Evolutionary conservation across 495 filamentous ascomycete species (phyloP), one percentile per base, ranked within the genome.

Genomic region (Acidiella bohemica): DNA sequence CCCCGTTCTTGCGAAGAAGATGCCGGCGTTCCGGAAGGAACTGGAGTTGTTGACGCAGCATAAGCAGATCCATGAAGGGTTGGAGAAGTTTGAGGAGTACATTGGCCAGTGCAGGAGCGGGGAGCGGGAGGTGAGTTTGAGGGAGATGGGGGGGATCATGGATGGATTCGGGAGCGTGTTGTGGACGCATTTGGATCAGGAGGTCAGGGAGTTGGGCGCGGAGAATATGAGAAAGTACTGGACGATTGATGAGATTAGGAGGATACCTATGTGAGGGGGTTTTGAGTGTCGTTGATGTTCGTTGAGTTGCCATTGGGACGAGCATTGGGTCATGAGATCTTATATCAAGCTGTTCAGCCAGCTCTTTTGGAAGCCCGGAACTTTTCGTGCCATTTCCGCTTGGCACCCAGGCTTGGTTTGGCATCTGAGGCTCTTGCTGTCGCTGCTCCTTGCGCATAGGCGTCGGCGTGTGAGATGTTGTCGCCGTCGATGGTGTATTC

Each of bases 181-280:
- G 29, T 64, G 61, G 61, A 17, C 41, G 51, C 61, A 64, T 59
- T 49, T 64, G 47, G 59, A 62, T 36, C 54, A 57, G 23, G 61
- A 64, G 46, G 62, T 64, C 29, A 49, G 36, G 46, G 33, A 63
- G 53, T 39, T 66, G 36, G 41, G 57, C 22, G 57, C 84, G 31
- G 82, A 90, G 54, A 88, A 85, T 56, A 93, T 95, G 87, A 67
- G 84, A 52, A 73, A 69, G 51, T 84, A 79, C 58, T 95, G 84
- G 83, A 78, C 66, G 0, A 20, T 74, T 28, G 72, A 80, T 40
- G 87, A 93, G 65, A 78, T 95, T 62, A 66, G 61, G 54, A 50
- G 61, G 28, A 67, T 94, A 57, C 78, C 76, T 1, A 81, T 85
- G 59, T 86, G 28, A 49, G 18, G 36, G 36, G 22, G n/a, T n/a